Conservation (phyloP, 2,329 filamentous ascomycete species). For the Camillea tinctor region DNA sequence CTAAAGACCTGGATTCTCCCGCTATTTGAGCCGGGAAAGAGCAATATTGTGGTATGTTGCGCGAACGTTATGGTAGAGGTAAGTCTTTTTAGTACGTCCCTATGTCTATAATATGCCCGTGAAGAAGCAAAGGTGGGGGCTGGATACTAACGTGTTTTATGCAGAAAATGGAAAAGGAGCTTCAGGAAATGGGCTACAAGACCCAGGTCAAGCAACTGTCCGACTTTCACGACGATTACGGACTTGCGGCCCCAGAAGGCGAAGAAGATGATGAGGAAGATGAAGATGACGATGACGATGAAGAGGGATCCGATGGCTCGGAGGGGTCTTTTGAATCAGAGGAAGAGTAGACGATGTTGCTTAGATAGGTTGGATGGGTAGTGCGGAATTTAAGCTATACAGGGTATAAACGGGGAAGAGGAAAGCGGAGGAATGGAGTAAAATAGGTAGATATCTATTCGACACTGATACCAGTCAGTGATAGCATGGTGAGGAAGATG, state of each 20-base stretch:
- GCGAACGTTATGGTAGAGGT: slow-evolving; percentile 83
- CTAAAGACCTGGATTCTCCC: slow-evolving; percentile 75
- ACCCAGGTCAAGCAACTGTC: slow-evolving; percentile 71
- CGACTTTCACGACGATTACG: slow-evolving; percentile 88
- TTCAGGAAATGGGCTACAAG: slow-evolving; percentile 75
- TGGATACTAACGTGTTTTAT: slow-evolving; percentile 17
- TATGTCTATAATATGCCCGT: neutral
- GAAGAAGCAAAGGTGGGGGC: neutral
- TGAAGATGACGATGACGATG: slow-evolving; percentile 21
- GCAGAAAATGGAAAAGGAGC: slow-evolving; percentile 72
- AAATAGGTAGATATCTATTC: no score
- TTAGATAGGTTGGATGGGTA: no score
- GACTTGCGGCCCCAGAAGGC: slow-evolving; percentile 63
- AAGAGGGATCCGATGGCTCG: slow-evolving; percentile 12
- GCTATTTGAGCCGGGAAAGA: slow-evolving; percentile 74
- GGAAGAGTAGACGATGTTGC: slow-evolving; percentile 14
- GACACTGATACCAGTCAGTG: no score
- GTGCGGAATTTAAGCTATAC: no score
- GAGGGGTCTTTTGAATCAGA: slow-evolving; percentile 21
- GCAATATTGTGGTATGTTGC: slow-evolving; percentile 87
- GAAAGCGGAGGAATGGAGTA: no score
- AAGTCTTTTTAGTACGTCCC: slow-evolving; percentile 35
- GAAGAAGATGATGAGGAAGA: slow-evolving; percentile 42
- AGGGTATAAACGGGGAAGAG: no score
- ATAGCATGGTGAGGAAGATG: no score